Evolutionary conservation across 176 grass and related monocot genomes (phyloP).

Genomic region (Panicum miliaceum): DNA sequence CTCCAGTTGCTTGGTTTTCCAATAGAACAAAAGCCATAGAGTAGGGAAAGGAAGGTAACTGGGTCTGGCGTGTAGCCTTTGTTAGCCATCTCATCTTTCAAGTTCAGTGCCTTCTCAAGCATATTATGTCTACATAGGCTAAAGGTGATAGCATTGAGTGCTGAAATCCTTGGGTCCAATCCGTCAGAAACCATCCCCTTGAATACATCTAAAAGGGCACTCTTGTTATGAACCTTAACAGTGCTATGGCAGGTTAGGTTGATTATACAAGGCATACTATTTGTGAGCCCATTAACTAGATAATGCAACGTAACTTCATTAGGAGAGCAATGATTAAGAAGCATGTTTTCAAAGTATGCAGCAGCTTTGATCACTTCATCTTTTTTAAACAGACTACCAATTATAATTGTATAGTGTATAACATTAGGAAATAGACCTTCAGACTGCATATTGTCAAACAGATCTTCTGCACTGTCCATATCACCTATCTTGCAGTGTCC

Average conservation of each 20-base stretch:
- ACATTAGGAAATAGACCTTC: slow-evolving; percentile 67
- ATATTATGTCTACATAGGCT: slow-evolving; percentile 81
- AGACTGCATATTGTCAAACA: slow-evolving; percentile 62
- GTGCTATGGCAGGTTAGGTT: slow-evolving; percentile 37
- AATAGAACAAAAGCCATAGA: slow-evolving; percentile 84
- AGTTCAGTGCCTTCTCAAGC: slow-evolving; percentile 68
- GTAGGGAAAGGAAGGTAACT: slow-evolving; percentile 76
- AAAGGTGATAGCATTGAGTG: slow-evolving; percentile 76
- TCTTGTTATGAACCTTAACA: slow-evolving; percentile 41
- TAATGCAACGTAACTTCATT: slow-evolving; percentile 73
- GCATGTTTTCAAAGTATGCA: slow-evolving; percentile 68
- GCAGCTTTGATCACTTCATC: slow-evolving; percentile 49
- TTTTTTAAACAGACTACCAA: slow-evolving; percentile 70
- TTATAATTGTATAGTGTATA: slow-evolving; percentile 70
- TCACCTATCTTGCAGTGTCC: slow-evolving; percentile 67
- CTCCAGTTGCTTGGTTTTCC: slow-evolving; percentile 61
- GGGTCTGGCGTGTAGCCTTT: slow-evolving; percentile 56
- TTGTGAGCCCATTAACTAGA: slow-evolving; percentile 72
- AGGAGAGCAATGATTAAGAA: slow-evolving; percentile 67
- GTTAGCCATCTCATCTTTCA: slow-evolving; percentile 64
- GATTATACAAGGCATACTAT: slow-evolving; percentile 37
- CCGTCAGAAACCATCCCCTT: slow-evolving; percentile 60
- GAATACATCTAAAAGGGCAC: slow-evolving; percentile 62
- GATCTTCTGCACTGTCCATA: slow-evolving; percentile 52
- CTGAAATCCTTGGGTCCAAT: slow-evolving; percentile 59